Evolutionary conservation across 306 rosid species (phyloP).

Genomic region (Gynostemma pentaphyllum): DNA sequence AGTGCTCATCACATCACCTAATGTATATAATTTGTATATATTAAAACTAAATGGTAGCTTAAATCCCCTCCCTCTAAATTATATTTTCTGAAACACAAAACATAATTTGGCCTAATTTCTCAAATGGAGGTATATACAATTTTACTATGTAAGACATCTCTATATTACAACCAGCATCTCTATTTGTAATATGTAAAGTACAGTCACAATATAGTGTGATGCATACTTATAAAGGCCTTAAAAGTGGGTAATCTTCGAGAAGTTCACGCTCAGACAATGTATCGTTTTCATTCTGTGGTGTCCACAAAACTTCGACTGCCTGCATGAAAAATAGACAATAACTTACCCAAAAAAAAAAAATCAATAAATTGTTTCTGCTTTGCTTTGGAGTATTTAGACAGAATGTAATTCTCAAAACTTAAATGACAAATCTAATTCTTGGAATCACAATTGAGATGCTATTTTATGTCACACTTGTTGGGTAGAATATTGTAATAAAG

Average conservation of each 20-base stretch:
- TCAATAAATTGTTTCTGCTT: no score
- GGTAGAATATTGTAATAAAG: no score
- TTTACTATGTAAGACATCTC: neutral
- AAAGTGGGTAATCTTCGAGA: slow-evolving; percentile 94
- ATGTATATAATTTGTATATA: no score
- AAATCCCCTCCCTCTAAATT: no score
- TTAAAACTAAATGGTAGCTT: no score
- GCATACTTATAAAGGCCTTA: slow-evolving; percentile 63
- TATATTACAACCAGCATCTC: neutral
- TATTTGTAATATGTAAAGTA: neutral
- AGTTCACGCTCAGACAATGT: slow-evolving; percentile 85
- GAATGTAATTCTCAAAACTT: no score
- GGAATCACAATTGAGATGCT: no score
- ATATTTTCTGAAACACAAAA: no score
- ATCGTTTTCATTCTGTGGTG: slow-evolving; percentile 96
- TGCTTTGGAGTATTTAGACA: no score
- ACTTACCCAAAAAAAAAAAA: neutral
- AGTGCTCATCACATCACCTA: no score
- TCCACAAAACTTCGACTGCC: slow-evolving; percentile 99
- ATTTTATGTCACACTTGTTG: no score
- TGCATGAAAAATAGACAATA: slow-evolving; percentile 16
- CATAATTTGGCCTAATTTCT: neutral
- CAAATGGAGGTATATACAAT: neutral
- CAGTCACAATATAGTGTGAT: neutral
- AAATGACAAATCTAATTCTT: no score